phyloP scores from a whole-genome alignment of 257 asterid genomes.

The Plectranthus barbatus region DNA sequence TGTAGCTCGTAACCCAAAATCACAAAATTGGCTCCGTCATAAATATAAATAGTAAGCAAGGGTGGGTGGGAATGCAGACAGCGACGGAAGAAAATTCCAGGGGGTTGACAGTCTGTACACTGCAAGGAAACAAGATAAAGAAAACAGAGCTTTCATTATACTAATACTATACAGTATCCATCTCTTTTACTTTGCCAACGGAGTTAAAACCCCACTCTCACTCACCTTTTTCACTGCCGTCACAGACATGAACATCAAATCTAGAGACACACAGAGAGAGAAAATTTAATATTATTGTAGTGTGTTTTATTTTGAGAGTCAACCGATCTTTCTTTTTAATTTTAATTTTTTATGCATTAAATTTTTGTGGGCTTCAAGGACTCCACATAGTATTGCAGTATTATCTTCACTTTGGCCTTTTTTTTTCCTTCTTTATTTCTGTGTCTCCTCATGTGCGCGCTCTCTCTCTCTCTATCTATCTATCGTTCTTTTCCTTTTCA shows the following conservation, averaged over 20 bases:
- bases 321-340: slow-evolving; percentile 32
- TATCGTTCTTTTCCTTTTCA: neutral
- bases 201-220: neutral
- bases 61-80: neutral
- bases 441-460: neutral
- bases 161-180: neutral
- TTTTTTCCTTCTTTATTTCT: neutral
- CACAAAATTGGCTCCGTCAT: neutral
- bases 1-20: no score
- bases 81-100: slow-evolving; percentile 13
- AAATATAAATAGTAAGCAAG: neutral
- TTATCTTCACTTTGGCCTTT: slow-evolving; percentile 19
- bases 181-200: neutral
- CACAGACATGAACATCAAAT: slow-evolving; percentile 6
- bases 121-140: neutral
- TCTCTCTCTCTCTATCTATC: slow-evolving; percentile 7
- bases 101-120: slow-evolving; percentile 21
- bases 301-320: slow-evolving; percentile 32
- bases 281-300: neutral
- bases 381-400: slow-evolving; percentile 37
- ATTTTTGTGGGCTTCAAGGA: slow-evolving; percentile 47
- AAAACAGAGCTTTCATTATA: neutral
- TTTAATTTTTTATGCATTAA: neutral
- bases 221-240: slow-evolving; percentile 25
- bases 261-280: neutral